Evolutionary conservation across 2,329 filamentous ascomycete genomes (phyloP), one percentile per base, ranked within the genome.

Genomic region (Akanthomyces uredinophilus): DNA sequence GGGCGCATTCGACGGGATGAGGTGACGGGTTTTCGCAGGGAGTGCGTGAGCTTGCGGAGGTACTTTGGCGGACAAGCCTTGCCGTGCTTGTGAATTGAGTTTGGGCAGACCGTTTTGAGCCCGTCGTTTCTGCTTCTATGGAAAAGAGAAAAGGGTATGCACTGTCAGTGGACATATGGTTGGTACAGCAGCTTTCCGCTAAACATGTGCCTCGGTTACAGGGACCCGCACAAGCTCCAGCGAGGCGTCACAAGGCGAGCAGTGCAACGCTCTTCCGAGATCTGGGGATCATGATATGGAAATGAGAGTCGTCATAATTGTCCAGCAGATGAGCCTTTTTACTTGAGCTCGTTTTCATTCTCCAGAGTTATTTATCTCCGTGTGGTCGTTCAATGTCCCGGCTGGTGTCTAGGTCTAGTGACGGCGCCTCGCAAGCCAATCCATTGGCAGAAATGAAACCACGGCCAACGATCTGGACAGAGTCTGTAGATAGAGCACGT

Each of bases 171-270:
- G 20, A 37, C 18, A 29, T 27, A 46, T 11, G 7, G 32, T 44
- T 24, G 32, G 29, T 52, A 60, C 27, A 39, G 54, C 44, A 62
- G 63, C 63, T 55, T 71, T 47, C 24, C 43, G 20, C 27, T 37
- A 39, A 66, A 64, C 70, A 74, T 74, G 71, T 74, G 73, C 73
- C 73, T 74, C 73, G 73, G 73, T 67, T 68, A 67, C 50, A 54
- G 58, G 49, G 58, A 60, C 49, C 58, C 58, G 58, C 58, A 60
- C 50, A 47, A 60, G 58, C 58, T 27, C 41, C 50, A 53, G 58
- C 7, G 44, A 58, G 55, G 41, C 55, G 55, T 58, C 55, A 58
- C 44, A 58, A 29, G 55, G 35, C 22, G n/a, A 50, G 27, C 24
- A 29, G 22, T 4, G 41, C 43, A 24, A 6, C 3, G 27, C 24